Base-by-base conservation (phyloP, 2,329 filamentous ascomycete genomes). In the Epichloe glyceriae region DNA sequence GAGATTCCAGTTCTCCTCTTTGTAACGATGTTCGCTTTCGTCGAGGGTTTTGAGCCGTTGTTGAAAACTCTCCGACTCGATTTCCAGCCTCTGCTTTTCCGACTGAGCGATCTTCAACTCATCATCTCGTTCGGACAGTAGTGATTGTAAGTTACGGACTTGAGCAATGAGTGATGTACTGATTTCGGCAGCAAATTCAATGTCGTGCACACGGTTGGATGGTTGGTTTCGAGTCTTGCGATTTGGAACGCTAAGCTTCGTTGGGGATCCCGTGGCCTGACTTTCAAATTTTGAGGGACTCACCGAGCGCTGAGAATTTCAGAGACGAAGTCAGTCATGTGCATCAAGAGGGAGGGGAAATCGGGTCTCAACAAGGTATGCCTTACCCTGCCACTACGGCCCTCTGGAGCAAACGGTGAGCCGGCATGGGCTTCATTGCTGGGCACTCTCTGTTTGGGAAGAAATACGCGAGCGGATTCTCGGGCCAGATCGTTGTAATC, bases 141-240 rank as follows among this genome's bases (percentile, higher is more conserved):
- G 74, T 2, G 83, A 78, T 66, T 98, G 93, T 50, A 98, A 70
- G 63, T 93, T 89, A 55, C 93, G 85, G 47, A 98, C 86, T 69
- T 97, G 93, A n/a, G 86, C 83, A 48, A 98, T 83, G 48, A 98
- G 75, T 2, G 89, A 95, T 5, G 88, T 95, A 62, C 89, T 96
- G 61, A 98, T 96, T 64, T 98, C 91, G 47, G 93, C 90, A n/a
- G 91, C 93, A 62, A 98, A 95, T 60, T 96, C 89, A 62, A 98
- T 95, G 62, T 98, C 93, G 64, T 97, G 89, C 12, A 95, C 84
- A 48, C 90, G 83, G 63, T 83, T 93, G 10, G 85, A 80, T 2
- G 88, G 86, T 63, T 96, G 91, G 59, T 97, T 97, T 51, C 93
- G 80, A 63, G 93, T 79, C 65, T 90, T 93, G 58, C 91, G 81